Evolutionary conservation across 2,329 filamentous ascomycete species (phyloP), one percentile per base, ranked within the genome.

Genomic region (Pseudogymnoascus sp.): DNA sequence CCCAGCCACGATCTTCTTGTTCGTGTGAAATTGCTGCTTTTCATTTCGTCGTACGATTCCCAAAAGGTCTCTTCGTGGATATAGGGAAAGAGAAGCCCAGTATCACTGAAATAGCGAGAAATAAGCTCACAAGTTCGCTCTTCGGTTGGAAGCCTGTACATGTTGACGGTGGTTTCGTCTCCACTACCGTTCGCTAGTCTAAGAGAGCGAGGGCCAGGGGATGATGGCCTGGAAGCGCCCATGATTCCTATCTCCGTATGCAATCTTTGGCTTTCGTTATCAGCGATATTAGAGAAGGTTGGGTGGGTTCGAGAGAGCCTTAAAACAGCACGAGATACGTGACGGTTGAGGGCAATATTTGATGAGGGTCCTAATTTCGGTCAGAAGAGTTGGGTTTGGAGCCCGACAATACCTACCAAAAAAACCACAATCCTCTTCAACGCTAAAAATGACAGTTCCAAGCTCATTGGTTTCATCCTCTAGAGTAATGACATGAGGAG

Each of bases 1-100:
- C 78, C 79, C 0, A 83, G 73, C 81, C 80, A 83, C 0, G 80
- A 78, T n/a, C 76, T 75, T 0, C 79, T 73, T 0, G 77, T 75
- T 3, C 70, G 73, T 0, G 68, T 72, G 40, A 77, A 72, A 15
- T 72, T 68, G 5, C 67, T 71, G 11, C 62, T 66, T 23, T 69
- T 67, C 38, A 75, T 68, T 53, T 74, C 69, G 13, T 71, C 65
- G 61, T 76, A 77, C 4, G 70, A 74, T 15, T 72, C 68, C 1
- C 72, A 60, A 62, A 77, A 77, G 7, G 69, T 69, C 6, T 68
- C 66, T 44, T 75, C 70, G 61, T 77, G 73, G n/a, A 78, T 70
- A 63, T 75, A 78, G 9, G 76, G 76, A 62, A 76, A 76, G 1
- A 78, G 67, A 6, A 73, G 66, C 7, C 75, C 75, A 0, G 75